These are phyloP conservation scores for Arthrobotrys conoides DNA, from an alignment of 2,329 filamentous ascomycete species.

Conservation along the genomic window DNA sequence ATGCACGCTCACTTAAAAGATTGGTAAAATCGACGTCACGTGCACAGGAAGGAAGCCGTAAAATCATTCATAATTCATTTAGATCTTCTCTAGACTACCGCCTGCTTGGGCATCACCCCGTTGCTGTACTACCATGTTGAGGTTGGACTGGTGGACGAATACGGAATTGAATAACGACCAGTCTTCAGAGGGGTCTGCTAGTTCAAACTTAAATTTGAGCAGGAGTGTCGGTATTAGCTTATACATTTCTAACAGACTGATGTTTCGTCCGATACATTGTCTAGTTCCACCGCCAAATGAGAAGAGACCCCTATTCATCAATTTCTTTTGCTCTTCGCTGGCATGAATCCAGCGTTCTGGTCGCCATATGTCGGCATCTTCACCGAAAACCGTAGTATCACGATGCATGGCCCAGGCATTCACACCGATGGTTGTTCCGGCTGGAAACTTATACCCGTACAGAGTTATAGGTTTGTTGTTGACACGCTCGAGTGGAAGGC, in stretches of 20 bases:
- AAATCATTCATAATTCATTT: not conserved
- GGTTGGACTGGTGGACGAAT: slow-evolving; percentile 48
- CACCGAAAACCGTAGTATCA: slow-evolving; percentile 68
- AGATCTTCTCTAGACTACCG: not conserved
- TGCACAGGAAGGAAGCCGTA: too few species aligned
- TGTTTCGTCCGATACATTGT: slow-evolving; percentile 63
- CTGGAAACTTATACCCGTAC: slow-evolving; percentile 67
- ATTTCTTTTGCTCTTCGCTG: slow-evolving; percentile 45
- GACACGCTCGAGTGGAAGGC: slow-evolving; percentile 80
- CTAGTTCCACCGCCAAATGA: slow-evolving; percentile 59
- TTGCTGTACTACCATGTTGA: slow-evolving; percentile 26
- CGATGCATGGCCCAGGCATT: slow-evolving; percentile 69
- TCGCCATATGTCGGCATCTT: slow-evolving; percentile 67
- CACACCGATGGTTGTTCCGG: slow-evolving; percentile 68
- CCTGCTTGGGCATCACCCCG: not conserved
- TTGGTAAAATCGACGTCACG: not conserved
- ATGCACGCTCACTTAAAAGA: slow-evolving; percentile 5
- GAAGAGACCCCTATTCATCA: slow-evolving; percentile 49
- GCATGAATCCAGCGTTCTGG: slow-evolving; percentile 65
- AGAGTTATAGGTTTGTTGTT: slow-evolving; percentile 68
- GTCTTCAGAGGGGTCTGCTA: slow-evolving; percentile 37
- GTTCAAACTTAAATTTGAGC: slow-evolving; percentile 40
- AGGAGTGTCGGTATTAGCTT: slow-evolving; percentile 61
- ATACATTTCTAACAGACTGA: slow-evolving; percentile 62
- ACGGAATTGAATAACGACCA: slow-evolving; percentile 55